A percentile compares a stretch with the other conserved stretches of the same genome.
These are phyloP conservation scores for Pestalotiopsis sp. DNA, from an alignment of 2,329 filamentous ascomycete species.

Conservation along the genomic window DNA sequence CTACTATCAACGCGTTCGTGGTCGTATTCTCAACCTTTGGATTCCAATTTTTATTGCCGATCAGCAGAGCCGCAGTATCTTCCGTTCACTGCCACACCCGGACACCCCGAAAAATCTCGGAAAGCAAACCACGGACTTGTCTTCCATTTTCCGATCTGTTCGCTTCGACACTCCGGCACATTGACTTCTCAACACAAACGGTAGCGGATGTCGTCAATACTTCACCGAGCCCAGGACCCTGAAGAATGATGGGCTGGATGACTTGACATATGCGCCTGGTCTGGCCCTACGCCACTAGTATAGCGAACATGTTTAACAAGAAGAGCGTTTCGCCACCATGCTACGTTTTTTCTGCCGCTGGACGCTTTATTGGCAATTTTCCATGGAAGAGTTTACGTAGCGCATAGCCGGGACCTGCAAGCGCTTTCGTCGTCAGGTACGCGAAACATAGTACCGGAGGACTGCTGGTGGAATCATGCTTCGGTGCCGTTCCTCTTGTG, in stretches of 20 bases:
- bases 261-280: not conserved
- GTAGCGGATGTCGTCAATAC: not conserved
- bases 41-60: not conserved
- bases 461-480: not conserved
- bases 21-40: not conserved
- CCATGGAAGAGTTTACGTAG: not conserved
- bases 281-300: not conserved
- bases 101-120: not conserved
- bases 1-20: not conserved
- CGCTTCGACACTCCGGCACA: not conserved
- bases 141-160: not conserved
- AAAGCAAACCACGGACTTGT: not conserved
- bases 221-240: not conserved
- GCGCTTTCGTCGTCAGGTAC: not conserved
- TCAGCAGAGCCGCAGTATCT: not conserved
- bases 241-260: not conserved
- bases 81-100: not conserved
- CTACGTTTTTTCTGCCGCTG: not conserved
- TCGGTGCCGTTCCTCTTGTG: not conserved
- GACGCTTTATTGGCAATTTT: not conserved
- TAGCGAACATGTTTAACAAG: not conserved
- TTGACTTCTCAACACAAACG: not conserved
- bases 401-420: not conserved
- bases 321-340: not conserved
- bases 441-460: not conserved